These are phyloP conservation scores for Ceratocystiopsis sp. DNA, from an alignment of 2,329 filamentous ascomycete genomes.

Conservation along the genomic window DNA sequence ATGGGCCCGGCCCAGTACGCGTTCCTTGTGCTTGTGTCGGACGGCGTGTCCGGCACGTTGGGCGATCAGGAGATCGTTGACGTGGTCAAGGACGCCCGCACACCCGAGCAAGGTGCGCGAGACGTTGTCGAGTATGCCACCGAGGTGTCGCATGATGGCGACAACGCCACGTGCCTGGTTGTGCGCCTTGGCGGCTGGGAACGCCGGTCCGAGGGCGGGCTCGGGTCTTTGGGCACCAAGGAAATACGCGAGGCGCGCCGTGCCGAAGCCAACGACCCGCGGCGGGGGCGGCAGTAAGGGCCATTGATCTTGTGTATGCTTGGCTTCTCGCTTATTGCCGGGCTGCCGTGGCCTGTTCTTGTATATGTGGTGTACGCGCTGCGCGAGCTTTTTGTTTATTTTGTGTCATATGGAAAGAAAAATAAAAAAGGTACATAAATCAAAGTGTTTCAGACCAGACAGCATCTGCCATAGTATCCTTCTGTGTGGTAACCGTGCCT, in stretches of 20 bases:
- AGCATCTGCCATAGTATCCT: background rate
- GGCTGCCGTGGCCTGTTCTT: background rate
- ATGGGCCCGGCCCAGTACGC: conserved; percentile 70
- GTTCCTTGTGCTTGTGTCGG: conserved; percentile 75
- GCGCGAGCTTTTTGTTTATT: conserved; percentile 2
- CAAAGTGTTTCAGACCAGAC: background rate
- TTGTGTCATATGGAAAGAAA: background rate
- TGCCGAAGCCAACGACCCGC: conserved; percentile 66
- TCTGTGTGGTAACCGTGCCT: background rate
- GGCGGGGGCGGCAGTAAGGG: conserved; percentile 40
- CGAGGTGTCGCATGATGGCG: conserved; percentile 54
- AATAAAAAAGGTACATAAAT: background rate
- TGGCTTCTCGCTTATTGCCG: too few relatives aligned
- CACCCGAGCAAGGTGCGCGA: conserved; percentile 68
- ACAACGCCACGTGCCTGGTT: conserved; percentile 53
- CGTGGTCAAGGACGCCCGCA: conserved; percentile 81
- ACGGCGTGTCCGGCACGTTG: conserved; percentile 75
- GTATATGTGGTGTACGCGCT: background rate
- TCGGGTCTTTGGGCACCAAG: conserved; percentile 80
- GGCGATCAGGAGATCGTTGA: conserved; percentile 93
- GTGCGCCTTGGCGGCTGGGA: conserved; percentile 54
- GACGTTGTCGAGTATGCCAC: conserved; percentile 76
- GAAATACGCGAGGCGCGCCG: conserved; percentile 75
- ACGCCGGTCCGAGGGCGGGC: conserved; percentile 61
- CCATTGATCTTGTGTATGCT: too few relatives aligned